Conservation (phyloP, 202 grass and related monocot genomes). For the Carex sylvatica region DNA sequence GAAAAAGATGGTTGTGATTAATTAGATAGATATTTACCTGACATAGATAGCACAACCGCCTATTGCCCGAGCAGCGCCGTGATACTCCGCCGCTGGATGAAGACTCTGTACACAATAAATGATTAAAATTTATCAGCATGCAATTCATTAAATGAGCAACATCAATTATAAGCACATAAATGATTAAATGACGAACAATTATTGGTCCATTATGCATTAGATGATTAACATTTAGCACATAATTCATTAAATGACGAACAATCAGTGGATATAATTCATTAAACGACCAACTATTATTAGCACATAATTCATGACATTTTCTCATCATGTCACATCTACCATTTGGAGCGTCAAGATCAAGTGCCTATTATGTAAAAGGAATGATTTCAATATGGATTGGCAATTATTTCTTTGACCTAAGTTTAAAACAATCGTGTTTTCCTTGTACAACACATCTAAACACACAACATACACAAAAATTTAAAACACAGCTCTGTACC, state of each 20-base stretch:
- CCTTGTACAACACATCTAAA: background rate
- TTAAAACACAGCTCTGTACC: background rate
- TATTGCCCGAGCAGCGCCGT: conserved; percentile 66
- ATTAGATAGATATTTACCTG: conserved; percentile 31
- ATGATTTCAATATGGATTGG: background rate
- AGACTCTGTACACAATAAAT: conserved; percentile 37
- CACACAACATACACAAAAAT: background rate
- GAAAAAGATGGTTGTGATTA: background rate
- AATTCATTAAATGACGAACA: background rate
- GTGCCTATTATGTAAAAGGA: background rate
- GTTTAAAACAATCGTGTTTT: background rate
- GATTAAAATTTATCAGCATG: background rate
- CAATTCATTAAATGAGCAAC: background rate
- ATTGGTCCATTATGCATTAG: background rate
- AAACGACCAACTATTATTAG: too few relatives aligned
- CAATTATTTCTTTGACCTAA: background rate
- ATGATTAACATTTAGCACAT: background rate
- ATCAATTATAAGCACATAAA: background rate
- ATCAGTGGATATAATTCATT: too few relatives aligned
- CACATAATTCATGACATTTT: too few relatives aligned
- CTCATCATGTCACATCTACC: too few relatives aligned
- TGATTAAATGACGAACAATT: conserved; percentile 13
- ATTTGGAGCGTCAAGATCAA: background rate
- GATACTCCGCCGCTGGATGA: conserved; percentile 84
- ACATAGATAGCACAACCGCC: conserved; percentile 70